Evolutionary conservation across 1,284 basidiomycete genomes (phyloP), one percentile per base, ranked within the genome.

Genomic region (Cutaneotrichosporon cyanovorans): DNA sequence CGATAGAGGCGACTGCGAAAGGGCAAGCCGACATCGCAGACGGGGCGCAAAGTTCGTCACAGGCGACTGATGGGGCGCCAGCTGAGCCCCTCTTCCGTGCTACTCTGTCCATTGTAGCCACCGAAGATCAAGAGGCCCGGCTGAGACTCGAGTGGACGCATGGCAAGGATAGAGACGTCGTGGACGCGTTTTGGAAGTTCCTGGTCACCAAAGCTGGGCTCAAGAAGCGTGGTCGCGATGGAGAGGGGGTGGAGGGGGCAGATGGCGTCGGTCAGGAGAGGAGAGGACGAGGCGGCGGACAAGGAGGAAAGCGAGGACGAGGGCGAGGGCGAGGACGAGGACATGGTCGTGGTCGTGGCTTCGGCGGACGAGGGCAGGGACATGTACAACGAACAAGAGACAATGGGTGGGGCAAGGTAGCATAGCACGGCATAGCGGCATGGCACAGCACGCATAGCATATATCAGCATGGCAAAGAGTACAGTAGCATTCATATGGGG

Each of bases 121-220:
- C 34, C 44, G 4, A 36, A 32, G 22, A 7, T 28, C 18, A 28
- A 16, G 15, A 42, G 9, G 52, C 52, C 15, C 31, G 22, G 1
- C 36, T 84, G 5, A 66, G 75, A 44, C 77, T 79, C 49, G 74
- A 78, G 22, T 88, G 85, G 85, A 58, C 80, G 10, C 74, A 73
- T 46, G 87, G 87, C 0, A 62, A 53, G 19, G 80, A 87, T 31
- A 62, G 83, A 30, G 58, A 57, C 0, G 42, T 81, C 33, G 82
- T 85, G 37, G 84, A 87, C 59, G 79, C 79, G 33, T 82, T 90
- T 51, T 77, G 77, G 60, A 79, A 77, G 55, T 82, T 81, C 67
- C 61, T 84, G 0, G 58, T 73, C 32, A 60, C 71, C 35, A 78
- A 76, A 56, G 54, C 73, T 6, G 59, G 51, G 6, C 34, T 63